Evolutionary conservation across 1,284 basidiomycete species (phyloP).

Genomic region (Termitomyces sp.): DNA sequence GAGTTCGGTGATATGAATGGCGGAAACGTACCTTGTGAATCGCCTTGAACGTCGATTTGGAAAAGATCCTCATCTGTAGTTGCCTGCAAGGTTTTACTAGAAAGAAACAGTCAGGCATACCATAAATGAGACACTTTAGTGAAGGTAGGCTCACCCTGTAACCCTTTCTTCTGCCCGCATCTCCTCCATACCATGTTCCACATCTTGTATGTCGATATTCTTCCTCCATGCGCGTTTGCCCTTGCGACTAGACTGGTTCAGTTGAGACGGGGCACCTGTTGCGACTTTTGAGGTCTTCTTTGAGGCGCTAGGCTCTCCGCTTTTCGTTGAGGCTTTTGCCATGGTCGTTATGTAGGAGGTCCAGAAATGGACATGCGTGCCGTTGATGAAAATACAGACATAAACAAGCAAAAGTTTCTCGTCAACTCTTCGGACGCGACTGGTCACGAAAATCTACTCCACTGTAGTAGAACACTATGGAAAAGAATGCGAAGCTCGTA

Average conservation of each 20-base stretch:
- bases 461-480: neutral
- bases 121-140: neutral
- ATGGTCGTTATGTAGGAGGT: conserved; percentile 3
- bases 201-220: conserved; percentile 76
- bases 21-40: conserved; percentile 57
- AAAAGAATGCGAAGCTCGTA: conserved; percentile 24
- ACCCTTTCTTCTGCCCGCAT: conserved; percentile 74
- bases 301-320: neutral
- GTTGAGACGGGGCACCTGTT: conserved; percentile 64
- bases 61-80: conserved; percentile 73
- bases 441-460: neutral
- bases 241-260: conserved; percentile 74
- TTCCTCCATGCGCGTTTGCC: conserved; percentile 93
- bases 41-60: conserved; percentile 73
- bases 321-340: conserved; percentile 9
- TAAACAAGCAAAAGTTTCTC: conserved; percentile 4
- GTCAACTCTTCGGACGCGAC: neutral
- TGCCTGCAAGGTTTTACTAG: conserved; percentile 55
- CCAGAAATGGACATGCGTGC: neutral
- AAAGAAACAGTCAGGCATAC: conserved; percentile 1
- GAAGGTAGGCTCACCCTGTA: conserved; percentile 52
- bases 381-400: conserved; percentile 1
- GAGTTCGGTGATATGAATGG: neutral
- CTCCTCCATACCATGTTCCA: conserved; percentile 72
- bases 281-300: conserved; percentile 12